phyloP scores from a whole-genome alignment of 306 rosid genomes.

The Pachyrhizus erosus region DNA sequence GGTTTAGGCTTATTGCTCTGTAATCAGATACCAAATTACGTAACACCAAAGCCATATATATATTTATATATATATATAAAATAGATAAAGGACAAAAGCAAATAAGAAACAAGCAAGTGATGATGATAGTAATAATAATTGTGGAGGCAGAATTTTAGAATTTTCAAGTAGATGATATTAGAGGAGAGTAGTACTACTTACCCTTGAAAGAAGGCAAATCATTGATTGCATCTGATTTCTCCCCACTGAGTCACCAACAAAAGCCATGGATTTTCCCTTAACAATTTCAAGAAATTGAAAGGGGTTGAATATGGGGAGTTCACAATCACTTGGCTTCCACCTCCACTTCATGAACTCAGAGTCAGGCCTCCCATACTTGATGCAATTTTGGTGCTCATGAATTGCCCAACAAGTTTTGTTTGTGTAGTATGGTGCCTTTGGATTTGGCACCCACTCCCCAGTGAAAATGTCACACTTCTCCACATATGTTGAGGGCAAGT shows the following conservation, averaged over 20 bases:
- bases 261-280: constrained; percentile 81
- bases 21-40: constrained; percentile 20
- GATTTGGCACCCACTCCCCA: constrained; percentile 86
- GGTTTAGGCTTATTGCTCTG: background rate
- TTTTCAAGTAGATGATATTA: background rate
- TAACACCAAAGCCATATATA: constrained; percentile 32
- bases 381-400: constrained; percentile 84
- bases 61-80: too few species aligned
- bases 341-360: constrained; percentile 83
- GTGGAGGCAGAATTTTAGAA: background rate
- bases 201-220: constrained; percentile 73
- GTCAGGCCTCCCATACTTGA: constrained; percentile 86
- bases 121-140: background rate
- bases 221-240: constrained; percentile 87
- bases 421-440: constrained; percentile 76
- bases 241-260: constrained; percentile 88
- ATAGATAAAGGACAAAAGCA: background rate
- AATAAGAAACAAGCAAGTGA: background rate
- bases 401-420: constrained; percentile 81
- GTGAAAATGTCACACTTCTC: constrained; percentile 68
- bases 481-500: constrained; percentile 36
- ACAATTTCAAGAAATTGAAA: constrained; percentile 74
- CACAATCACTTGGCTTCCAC: constrained; percentile 87
- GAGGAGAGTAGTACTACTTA: constrained; percentile 19
- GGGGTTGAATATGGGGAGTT: constrained; percentile 77